These are phyloP conservation scores for Aureobasidium musti DNA, from an alignment of 2,329 filamentous ascomycete species.

Conservation along the genomic window DNA sequence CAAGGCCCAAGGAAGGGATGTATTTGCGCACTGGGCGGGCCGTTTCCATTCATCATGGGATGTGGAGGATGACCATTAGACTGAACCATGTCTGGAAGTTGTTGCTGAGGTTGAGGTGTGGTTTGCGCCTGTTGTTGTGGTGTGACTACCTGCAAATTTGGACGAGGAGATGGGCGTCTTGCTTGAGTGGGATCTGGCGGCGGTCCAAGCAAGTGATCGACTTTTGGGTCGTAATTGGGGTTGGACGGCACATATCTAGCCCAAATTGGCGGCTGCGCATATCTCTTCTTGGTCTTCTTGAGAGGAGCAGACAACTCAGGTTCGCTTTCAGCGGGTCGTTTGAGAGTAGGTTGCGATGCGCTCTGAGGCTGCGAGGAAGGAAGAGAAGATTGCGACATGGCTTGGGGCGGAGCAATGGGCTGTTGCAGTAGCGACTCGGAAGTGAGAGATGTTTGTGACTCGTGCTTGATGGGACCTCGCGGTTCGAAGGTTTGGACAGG, in stretches of 20 bases:
- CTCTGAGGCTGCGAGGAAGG: background rate
- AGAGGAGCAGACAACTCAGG: conserved; percentile 34
- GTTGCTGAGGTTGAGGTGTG: conserved; percentile 15
- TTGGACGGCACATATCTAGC: conserved; percentile 39
- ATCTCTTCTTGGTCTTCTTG: conserved; percentile 39
- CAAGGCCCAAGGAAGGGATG: conserved; percentile 28
- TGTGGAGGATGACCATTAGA: conserved; percentile 22
- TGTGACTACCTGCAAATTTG: conserved; percentile 5
- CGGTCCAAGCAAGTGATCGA: conserved; percentile 10
- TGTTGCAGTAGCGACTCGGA: conserved; percentile 31
- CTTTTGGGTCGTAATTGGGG: conserved; percentile 31
- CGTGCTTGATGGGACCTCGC: conserved; percentile 11
- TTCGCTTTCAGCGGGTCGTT: conserved; percentile 36
- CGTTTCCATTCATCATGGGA: conserved; percentile 13
- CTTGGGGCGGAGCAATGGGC: conserved; percentile 12
- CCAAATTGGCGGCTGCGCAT: conserved; percentile 40
- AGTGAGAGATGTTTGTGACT: background rate
- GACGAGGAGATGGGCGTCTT: conserved; percentile 19
- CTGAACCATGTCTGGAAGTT: background rate
- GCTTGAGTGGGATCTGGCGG: conserved; percentile 18
- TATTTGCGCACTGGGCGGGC: background rate
- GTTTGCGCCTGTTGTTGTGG: conserved; percentile 1
- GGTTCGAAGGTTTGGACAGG: conserved; percentile 15
- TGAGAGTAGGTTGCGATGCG: conserved; percentile 31
- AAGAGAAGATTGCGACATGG: background rate